These are phyloP conservation scores for Mycena indigotica DNA, from an alignment of 768 basidiomycete species.

Conservation along the genomic window DNA sequence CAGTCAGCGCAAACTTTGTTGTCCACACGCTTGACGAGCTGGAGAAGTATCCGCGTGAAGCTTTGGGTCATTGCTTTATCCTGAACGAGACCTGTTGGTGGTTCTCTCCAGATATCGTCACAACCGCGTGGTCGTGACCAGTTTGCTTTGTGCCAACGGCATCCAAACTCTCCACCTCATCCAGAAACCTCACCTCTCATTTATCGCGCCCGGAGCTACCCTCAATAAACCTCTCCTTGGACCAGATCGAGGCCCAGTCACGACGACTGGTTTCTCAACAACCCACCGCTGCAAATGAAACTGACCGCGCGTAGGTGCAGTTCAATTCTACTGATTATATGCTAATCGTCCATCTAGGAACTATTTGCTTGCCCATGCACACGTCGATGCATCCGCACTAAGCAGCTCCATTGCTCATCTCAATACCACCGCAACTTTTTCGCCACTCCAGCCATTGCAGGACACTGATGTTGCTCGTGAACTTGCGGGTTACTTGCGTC, in stretches of 20 bases:
- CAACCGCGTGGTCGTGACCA: no score
- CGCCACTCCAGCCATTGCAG: constrained; percentile 87
- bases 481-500: constrained; percentile 92
- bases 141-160: no score
- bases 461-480: constrained; percentile 94
- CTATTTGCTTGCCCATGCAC: constrained; percentile 91
- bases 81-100: no score
- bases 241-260: constrained; percentile 94
- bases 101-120: no score
- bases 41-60: constrained; percentile 76
- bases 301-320: constrained; percentile 76
- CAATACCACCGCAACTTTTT: constrained; percentile 80
- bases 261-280: constrained; percentile 79
- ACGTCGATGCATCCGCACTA: constrained; percentile 90
- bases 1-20: constrained; percentile 97
- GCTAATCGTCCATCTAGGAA: constrained; percentile 58
- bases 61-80: constrained; percentile 87
- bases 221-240: constrained; percentile 84
- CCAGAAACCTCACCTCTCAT: constrained; percentile 75
- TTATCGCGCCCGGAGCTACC: constrained; percentile 81
- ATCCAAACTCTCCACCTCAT: constrained; percentile 68
- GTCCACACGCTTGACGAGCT: constrained; percentile 84
- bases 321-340: no score
- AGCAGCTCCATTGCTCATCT: constrained; percentile 81
- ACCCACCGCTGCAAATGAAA: constrained; percentile 61